Conservation (phyloP, 225 moss, liverwort and hornwort species). For the Bryum argenteum region DNA sequence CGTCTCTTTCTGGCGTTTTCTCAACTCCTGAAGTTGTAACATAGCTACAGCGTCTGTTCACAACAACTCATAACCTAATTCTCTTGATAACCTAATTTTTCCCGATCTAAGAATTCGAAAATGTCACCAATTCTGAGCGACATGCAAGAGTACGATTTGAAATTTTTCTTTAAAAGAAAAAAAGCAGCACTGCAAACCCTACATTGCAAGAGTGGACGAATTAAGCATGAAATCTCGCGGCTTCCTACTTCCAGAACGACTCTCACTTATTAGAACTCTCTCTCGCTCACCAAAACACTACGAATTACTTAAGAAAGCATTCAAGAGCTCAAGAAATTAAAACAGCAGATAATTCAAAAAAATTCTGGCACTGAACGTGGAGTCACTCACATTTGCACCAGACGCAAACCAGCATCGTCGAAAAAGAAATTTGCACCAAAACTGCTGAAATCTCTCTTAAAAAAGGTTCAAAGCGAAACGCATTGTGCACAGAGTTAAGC, state of each 20-base stretch:
- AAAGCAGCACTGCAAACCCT: slow-evolving; percentile 28
- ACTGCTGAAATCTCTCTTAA: not conserved
- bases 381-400: not conserved
- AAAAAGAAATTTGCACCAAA: not conserved
- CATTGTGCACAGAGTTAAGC: not conserved
- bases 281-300: slow-evolving; percentile 4
- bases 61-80: slow-evolving; percentile 14
- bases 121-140: not conserved
- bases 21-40: slow-evolving; percentile 27
- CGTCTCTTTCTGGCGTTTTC: slow-evolving; percentile 22
- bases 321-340: not conserved
- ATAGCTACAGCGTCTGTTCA: slow-evolving; percentile 33
- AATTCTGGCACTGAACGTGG: not conserved
- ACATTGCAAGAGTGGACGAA: slow-evolving; percentile 26
- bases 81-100: not conserved
- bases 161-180: not conserved
- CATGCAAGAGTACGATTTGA: not conserved
- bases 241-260: slow-evolving; percentile 1
- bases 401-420: not conserved
- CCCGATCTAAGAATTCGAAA: slow-evolving; percentile 1
- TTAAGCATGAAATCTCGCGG: slow-evolving; percentile 21
- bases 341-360: not conserved
- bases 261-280: slow-evolving; percentile 5
- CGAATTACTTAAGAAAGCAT: too few relatives aligned
- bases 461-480: slow-evolving; percentile 3